Evolutionary conservation across 2,329 filamentous ascomycete genomes (phyloP).

Genomic region (Fusarium transvaalense): DNA sequence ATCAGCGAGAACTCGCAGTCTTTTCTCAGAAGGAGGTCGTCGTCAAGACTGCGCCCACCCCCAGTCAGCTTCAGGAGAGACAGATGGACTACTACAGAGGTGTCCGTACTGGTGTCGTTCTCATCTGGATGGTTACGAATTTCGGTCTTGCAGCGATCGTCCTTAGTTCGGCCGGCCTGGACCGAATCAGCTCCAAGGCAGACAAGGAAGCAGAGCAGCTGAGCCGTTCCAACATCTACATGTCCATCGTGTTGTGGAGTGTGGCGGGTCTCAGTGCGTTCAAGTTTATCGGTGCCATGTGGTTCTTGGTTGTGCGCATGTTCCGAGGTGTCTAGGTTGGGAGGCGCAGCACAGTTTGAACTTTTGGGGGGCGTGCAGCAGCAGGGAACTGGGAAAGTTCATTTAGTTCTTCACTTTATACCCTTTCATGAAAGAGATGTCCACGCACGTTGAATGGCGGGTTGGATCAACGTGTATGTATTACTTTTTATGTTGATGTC

Average conservation of each 20-base stretch:
- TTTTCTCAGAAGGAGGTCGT: conserved; percentile 82
- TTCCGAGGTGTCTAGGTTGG: conserved; percentile 75
- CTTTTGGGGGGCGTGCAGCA: background rate
- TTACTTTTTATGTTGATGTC: conserved; percentile 32
- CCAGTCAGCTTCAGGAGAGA: conserved; percentile 75
- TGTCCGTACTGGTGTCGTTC: conserved; percentile 90
- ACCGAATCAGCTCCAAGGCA: conserved; percentile 67
- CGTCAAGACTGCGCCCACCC: conserved; percentile 71
- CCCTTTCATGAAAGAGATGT: conserved; percentile 43
- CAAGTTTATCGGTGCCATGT: conserved; percentile 87
- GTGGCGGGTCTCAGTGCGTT: conserved; percentile 87
- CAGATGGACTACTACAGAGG: conserved; percentile 99
- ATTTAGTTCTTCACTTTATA: conserved; percentile 43
- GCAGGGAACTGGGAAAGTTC: conserved; percentile 19
- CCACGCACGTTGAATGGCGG: background rate
- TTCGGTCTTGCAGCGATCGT: conserved; percentile 89
- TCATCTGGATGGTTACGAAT: conserved; percentile 97
- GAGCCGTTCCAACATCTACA: conserved; percentile 80
- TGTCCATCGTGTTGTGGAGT: conserved; percentile 88
- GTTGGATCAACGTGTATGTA: conserved; percentile 38
- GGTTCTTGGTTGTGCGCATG: conserved; percentile 92
- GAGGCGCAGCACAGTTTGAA: background rate
- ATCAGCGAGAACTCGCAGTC: conserved; percentile 83
- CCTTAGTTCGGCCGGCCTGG: conserved; percentile 84
- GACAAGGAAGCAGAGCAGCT: conserved; percentile 58